phyloP scores from a whole-genome alignment of 2,329 filamentous ascomycete genomes.

The Colletotrichum nymphaeae region DNA sequence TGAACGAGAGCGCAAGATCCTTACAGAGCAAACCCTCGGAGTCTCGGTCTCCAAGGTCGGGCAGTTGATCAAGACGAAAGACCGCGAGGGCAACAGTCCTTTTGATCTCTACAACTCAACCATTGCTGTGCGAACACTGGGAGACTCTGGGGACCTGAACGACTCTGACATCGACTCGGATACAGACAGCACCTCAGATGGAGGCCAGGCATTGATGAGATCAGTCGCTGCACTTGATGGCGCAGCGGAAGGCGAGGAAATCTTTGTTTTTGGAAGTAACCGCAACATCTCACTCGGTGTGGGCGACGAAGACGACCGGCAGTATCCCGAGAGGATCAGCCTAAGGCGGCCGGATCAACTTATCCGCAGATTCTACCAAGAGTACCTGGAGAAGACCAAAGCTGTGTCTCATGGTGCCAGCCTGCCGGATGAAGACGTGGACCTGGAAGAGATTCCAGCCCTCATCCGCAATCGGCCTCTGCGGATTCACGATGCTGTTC shows the following conservation, averaged over 20 bases:
- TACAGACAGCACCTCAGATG: conserved; percentile 59
- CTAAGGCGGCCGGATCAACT: conserved; percentile 83
- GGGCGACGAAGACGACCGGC: conserved; percentile 94
- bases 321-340: conserved; percentile 87
- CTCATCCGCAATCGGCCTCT: conserved; percentile 79
- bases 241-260: conserved; percentile 74
- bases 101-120: conserved; percentile 93
- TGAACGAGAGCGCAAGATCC: conserved; percentile 77
- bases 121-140: conserved; percentile 80
- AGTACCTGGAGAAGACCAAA: conserved; percentile 66
- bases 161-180: conserved; percentile 65
- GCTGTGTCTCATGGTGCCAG: background rate
- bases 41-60: conserved; percentile 72
- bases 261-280: conserved; percentile 96
- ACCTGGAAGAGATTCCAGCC: conserved; percentile 72
- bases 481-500: conserved; percentile 81
- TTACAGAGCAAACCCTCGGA: conserved; percentile 68
- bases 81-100: conserved; percentile 92
- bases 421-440: conserved; percentile 36
- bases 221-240: conserved; percentile 37
- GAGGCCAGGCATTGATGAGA: conserved; percentile 29
- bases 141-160: conserved; percentile 50
- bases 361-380: conserved; percentile 77
- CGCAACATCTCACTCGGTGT: conserved; percentile 93
- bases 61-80: conserved; percentile 92